Evolutionary conservation across 75 land plant genomes (phyloP).

Genomic region (Cunninghamia lanceolata): DNA sequence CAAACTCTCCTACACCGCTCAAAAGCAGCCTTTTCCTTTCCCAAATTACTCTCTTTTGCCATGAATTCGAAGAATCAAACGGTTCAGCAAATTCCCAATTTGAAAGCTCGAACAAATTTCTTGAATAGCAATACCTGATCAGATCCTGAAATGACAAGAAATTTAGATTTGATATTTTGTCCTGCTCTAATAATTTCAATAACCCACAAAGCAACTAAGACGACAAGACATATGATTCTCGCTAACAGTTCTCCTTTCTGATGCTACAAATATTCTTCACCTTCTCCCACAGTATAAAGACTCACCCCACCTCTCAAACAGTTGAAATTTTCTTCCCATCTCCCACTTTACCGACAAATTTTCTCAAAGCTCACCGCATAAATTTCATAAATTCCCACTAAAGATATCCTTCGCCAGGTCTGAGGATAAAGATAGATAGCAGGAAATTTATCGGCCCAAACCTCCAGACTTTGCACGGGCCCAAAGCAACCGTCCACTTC

Average conservation of each 20-base stretch:
- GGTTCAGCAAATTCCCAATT: not conserved
- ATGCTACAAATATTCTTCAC: not conserved
- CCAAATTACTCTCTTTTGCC: not conserved
- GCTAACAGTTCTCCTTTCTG: not conserved
- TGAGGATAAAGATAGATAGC: not conserved
- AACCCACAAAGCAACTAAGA: not conserved
- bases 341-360: not conserved
- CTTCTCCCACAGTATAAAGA: not conserved
- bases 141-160: not conserved
- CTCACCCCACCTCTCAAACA: not conserved
- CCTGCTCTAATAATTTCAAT: not conserved
- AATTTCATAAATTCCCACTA: not conserved
- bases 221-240: slow-evolving; percentile 1
- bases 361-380: not conserved
- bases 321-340: not conserved
- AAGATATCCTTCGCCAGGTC: not conserved
- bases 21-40: not conserved
- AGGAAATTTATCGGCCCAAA: not conserved
- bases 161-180: not conserved
- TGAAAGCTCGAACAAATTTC: not conserved
- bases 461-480: not conserved
- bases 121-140: not conserved
- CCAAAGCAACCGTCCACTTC: not conserved
- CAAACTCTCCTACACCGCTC: not conserved
- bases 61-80: not conserved